Conservation (phyloP, 371 early-diverging fungal species). For the Mycotypha africana region DNA sequence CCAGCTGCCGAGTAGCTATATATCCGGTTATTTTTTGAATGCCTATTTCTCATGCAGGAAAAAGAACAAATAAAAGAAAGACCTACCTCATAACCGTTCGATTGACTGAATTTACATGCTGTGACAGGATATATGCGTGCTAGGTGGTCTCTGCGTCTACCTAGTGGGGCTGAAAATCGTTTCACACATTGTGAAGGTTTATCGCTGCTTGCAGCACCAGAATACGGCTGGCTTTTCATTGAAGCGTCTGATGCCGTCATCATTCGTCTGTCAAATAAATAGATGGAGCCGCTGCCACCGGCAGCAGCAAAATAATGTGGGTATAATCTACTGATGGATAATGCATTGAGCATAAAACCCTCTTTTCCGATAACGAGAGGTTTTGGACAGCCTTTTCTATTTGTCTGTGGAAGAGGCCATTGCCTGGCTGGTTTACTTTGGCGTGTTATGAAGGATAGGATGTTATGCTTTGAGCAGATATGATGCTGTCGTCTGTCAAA, state of each 20-base stretch:
- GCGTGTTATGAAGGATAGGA: constrained; percentile 21
- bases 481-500: constrained; percentile 57
- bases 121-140: too few relatives aligned
- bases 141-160: too few relatives aligned
- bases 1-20: constrained; percentile 63
- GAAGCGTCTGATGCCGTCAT: constrained; percentile 17
- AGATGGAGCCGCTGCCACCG: constrained; percentile 51
- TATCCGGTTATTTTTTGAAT: too few relatives aligned
- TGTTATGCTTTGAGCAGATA: constrained; percentile 23
- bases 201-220: too few relatives aligned
- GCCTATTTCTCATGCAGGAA: too few relatives aligned
- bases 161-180: constrained; percentile 18
- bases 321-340: constrained; percentile 42
- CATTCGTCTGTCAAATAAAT: constrained; percentile 63
- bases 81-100: constrained; percentile 40
- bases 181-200: constrained; percentile 27
- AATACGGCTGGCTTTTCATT: too few relatives aligned
- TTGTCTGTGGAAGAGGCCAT: constrained; percentile 9
- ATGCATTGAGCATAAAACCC: constrained; percentile 47
- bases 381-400: constrained; percentile 24
- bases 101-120: constrained; percentile 37
- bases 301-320: constrained; percentile 59
- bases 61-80: too few relatives aligned
- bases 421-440: constrained; percentile 14
- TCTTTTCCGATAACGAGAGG: constrained; percentile 44